Evolutionary conservation across 2,329 filamentous ascomycete species (phyloP).

Genomic region (Monosporascus ibericus): DNA sequence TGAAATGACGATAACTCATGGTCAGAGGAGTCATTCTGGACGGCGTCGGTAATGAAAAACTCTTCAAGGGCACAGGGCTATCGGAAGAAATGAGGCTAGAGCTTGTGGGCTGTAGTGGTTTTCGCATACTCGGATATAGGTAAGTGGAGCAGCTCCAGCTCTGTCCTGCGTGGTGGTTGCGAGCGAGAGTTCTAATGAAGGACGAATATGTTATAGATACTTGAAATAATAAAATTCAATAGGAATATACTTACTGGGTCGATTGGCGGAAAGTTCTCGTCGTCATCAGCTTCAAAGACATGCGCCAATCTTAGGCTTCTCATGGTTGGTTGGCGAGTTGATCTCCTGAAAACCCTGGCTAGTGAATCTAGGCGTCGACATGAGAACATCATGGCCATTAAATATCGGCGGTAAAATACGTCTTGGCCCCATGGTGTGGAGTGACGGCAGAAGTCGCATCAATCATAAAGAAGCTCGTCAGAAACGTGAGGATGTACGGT

Average conservation of each 20-base stretch:
- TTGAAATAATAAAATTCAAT: too few species aligned
- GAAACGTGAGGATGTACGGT: background rate
- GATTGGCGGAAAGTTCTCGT: too few species aligned
- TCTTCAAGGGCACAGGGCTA: background rate
- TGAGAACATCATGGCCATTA: too few species aligned
- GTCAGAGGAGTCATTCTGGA: constrained; percentile 2
- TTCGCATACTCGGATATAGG: background rate
- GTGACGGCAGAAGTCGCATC: background rate
- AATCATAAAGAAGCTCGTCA: background rate
- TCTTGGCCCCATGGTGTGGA: too few species aligned
- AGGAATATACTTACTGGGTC: too few species aligned
- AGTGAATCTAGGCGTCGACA: background rate
- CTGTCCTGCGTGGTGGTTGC: background rate
- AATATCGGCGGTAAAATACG: too few species aligned
- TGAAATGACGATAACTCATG: background rate
- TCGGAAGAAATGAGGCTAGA: background rate
- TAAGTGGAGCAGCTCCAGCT: background rate
- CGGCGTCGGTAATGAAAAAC: background rate
- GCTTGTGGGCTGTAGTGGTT: background rate
- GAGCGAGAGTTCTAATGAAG: too few species aligned
- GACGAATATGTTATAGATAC: too few species aligned
- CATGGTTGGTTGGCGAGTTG: background rate
- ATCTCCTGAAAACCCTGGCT: background rate
- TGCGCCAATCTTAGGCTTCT: background rate
- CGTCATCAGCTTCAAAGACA: too few species aligned